phyloP scores from a whole-genome alignment of 2,329 filamentous ascomycete species.

The Botrytis cinerea region DNA sequence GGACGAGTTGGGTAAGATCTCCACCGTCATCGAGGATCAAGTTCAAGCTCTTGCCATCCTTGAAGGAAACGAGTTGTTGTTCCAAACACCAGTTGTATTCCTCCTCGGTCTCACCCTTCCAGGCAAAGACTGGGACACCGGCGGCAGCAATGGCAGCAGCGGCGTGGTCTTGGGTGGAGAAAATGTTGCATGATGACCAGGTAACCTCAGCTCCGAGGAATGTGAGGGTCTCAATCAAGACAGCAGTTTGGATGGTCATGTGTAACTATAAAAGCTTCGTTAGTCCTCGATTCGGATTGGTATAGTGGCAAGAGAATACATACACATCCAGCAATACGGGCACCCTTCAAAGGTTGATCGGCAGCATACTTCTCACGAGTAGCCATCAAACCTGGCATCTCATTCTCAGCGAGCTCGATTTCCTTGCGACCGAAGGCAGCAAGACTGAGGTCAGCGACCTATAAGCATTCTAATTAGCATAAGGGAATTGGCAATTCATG shows the following conservation, averaged over 20 bases:
- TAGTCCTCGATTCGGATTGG: conserved; percentile 62
- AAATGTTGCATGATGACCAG: conserved; percentile 99
- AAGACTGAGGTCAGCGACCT: conserved; percentile 97
- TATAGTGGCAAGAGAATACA: background rate
- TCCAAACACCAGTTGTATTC: conserved; percentile 99
- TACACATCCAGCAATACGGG: conserved; percentile 95
- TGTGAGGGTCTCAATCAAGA: conserved; percentile 97
- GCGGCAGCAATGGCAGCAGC: conserved; percentile 91
- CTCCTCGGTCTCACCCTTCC: conserved; percentile 91
- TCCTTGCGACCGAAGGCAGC: conserved; percentile 98
- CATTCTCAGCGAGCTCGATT: conserved; percentile 95
- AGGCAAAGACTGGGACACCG: conserved; percentile 75
- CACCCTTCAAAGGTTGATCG: conserved; percentile 92
- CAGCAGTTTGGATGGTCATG: conserved; percentile 96
- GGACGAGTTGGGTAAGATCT: conserved; percentile 93
- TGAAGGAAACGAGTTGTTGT: conserved; percentile 97
- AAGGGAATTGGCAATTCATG: background rate
- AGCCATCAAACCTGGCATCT: conserved; percentile 98
- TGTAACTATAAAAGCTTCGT: conserved; percentile 26
- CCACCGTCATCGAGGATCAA: conserved; percentile 98
- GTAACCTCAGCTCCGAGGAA: conserved; percentile 96
- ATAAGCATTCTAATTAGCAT: conserved; percentile 6
- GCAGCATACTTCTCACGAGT: conserved; percentile 87
- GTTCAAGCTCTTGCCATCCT: conserved; percentile 95
- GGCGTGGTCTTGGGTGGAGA: conserved; percentile 97